These are phyloP conservation scores for Dryas drummondii DNA, from an alignment of 306 rosid genomes.

Conservation along the genomic window DNA sequence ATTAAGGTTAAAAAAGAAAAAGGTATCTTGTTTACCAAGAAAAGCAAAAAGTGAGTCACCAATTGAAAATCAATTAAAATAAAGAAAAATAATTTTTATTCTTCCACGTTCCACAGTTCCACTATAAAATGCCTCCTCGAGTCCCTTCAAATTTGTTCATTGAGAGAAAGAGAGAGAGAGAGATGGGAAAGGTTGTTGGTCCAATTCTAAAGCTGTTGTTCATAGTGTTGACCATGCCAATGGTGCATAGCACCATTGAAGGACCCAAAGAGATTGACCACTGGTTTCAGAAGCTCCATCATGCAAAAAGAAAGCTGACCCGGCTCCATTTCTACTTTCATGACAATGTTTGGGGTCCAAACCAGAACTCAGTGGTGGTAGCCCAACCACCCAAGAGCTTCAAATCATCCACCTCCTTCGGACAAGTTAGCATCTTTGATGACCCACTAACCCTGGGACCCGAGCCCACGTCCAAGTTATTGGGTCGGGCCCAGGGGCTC, in stretches of 20 bases:
- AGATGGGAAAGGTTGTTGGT: background rate
- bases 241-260: background rate
- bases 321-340: slow-evolving; percentile 12
- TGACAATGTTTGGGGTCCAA: slow-evolving; percentile 7
- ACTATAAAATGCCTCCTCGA: background rate
- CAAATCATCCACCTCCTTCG: slow-evolving; percentile 15
- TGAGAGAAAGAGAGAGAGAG: background rate
- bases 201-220: background rate
- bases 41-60: background rate
- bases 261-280: background rate
- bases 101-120: background rate
- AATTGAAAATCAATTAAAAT: background rate
- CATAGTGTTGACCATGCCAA: background rate
- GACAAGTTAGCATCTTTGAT: slow-evolving; percentile 6
- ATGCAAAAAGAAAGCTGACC: slow-evolving; percentile 7
- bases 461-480: background rate
- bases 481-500: slow-evolving; percentile 22
- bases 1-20: no score
- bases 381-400: background rate
- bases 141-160: background rate
- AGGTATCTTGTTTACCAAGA: no score
- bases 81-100: background rate
- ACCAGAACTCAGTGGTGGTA: background rate
- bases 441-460: slow-evolving; percentile 5
- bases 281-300: slow-evolving; percentile 11